phyloP scores from a whole-genome alignment of 768 basidiomycete genomes.

The Tricholoma terreum region DNA sequence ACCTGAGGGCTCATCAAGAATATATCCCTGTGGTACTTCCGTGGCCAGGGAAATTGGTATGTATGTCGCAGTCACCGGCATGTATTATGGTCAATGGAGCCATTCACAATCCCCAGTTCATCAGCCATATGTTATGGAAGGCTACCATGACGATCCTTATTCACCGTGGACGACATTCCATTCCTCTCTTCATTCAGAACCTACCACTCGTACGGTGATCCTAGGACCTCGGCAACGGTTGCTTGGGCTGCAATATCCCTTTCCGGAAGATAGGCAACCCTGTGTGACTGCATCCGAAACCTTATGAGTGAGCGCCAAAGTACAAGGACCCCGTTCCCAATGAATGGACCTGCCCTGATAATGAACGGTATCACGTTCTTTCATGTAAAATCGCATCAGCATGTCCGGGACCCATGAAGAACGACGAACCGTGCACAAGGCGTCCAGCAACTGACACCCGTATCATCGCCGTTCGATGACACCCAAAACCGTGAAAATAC shows the following conservation, averaged over 20 bases:
- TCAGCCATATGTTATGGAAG: background rate
- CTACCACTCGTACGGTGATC: background rate
- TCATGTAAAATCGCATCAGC: too few relatives aligned
- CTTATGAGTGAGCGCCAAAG: background rate
- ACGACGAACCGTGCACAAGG: too few relatives aligned
- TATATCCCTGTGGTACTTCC: too few relatives aligned
- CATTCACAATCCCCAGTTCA: background rate
- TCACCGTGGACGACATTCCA: background rate
- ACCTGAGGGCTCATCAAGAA: too few relatives aligned
- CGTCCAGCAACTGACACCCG: too few relatives aligned
- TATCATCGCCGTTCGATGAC: too few relatives aligned
- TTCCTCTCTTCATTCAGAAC: background rate
- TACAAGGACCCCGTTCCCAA: too few relatives aligned
- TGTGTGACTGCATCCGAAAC: background rate
- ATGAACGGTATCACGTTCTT: too few relatives aligned
- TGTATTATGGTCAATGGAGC: background rate
- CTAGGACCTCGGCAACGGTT: background rate
- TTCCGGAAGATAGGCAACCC: background rate
- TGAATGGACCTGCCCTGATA: too few relatives aligned
- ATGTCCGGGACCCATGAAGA: too few relatives aligned
- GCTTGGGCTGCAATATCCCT: background rate
- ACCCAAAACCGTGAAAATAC: too few relatives aligned
- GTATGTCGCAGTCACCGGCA: too few relatives aligned
- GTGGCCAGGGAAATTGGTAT: background rate
- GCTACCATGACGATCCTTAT: background rate